Evolutionary conservation across 768 basidiomycete genomes (phyloP).

Genomic region (Lentinula boryana): DNA sequence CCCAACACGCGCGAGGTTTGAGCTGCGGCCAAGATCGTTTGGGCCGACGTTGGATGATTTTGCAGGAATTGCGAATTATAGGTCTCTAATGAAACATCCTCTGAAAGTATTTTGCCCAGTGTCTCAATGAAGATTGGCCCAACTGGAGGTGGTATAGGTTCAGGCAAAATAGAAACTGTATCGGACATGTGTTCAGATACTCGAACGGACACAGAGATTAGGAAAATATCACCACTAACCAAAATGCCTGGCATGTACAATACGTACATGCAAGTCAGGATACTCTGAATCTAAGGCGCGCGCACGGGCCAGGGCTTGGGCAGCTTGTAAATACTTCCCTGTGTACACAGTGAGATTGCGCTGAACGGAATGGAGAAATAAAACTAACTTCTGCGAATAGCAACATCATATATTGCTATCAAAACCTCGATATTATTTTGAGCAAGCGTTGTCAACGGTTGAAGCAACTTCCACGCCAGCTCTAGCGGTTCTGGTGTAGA

Average conservation of each 20-base stretch:
- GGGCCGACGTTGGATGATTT: slow-evolving; percentile 40
- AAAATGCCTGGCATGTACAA: slow-evolving; percentile 55
- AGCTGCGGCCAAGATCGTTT: slow-evolving; percentile 59
- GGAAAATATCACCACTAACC: slow-evolving; percentile 28
- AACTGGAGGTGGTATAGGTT: slow-evolving; percentile 36
- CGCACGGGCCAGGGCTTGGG: slow-evolving; percentile 58
- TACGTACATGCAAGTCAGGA: slow-evolving; percentile 67
- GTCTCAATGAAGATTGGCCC: slow-evolving; percentile 43
- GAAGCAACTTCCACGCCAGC: slow-evolving; percentile 65
- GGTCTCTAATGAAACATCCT: slow-evolving; percentile 49
- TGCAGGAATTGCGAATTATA: slow-evolving; percentile 79
- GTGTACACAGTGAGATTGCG: slow-evolving; percentile 1
- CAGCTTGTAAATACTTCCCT: slow-evolving; percentile 82
- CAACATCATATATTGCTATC: slow-evolving; percentile 74
- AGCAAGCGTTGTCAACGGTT: slow-evolving; percentile 51
- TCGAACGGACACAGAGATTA: background rate
- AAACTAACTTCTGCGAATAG: slow-evolving; percentile 68
- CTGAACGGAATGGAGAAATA: background rate
- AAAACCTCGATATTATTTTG: slow-evolving; percentile 60
- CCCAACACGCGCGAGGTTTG: slow-evolving; percentile 44
- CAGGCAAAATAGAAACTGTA: slow-evolving; percentile 38
- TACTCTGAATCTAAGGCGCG: slow-evolving; percentile 44
- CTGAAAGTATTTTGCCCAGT: slow-evolving; percentile 48
- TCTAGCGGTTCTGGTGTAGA: slow-evolving; percentile 61
- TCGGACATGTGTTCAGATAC: background rate